Evolutionary conservation across 2,329 filamentous ascomycete species (phyloP).

Genomic region (Fusarium fracticaudum): DNA sequence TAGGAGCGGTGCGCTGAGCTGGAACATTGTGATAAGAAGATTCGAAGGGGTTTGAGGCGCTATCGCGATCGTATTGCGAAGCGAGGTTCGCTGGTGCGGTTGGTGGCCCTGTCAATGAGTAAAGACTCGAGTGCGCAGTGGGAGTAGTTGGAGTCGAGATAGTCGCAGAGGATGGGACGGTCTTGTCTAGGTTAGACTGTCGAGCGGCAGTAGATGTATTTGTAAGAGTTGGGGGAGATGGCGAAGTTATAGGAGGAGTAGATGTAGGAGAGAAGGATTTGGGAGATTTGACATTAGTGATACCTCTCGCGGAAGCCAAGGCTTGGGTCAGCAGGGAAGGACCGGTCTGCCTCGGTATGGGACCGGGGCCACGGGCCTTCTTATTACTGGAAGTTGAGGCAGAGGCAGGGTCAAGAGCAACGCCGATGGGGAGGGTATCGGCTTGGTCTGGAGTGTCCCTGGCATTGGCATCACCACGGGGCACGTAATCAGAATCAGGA

Average conservation of each 20-base stretch:
- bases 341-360: constrained; percentile 57
- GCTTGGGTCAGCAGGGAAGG: constrained; percentile 67
- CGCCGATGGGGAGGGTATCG: constrained; percentile 18
- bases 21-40: constrained; percentile 47
- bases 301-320: constrained; percentile 67
- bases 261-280: constrained; percentile 23
- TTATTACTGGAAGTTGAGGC: constrained; percentile 48
- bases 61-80: constrained; percentile 37
- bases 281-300: constrained; percentile 42
- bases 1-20: constrained; percentile 48
- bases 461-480: constrained; percentile 40
- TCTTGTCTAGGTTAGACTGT: constrained; percentile 27
- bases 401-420: constrained; percentile 19
- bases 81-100: constrained; percentile 12
- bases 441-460: constrained; percentile 26
- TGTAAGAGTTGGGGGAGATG: constrained; percentile 9
- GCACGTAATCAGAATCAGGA: constrained; percentile 39
- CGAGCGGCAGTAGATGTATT: constrained; percentile 1
- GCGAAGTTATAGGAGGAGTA: constrained; percentile 23
- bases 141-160: constrained; percentile 19
- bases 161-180: constrained; percentile 14
- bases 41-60: constrained; percentile 14
- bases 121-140: constrained; percentile 6
- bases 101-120: constrained; percentile 12
- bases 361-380: constrained; percentile 54